A percentile compares a stretch with the other conserved stretches of the same genome.
Conservation (phyloP, 495 filamentous ascomycete species). For the Trypethelium eluteriae region DNA sequence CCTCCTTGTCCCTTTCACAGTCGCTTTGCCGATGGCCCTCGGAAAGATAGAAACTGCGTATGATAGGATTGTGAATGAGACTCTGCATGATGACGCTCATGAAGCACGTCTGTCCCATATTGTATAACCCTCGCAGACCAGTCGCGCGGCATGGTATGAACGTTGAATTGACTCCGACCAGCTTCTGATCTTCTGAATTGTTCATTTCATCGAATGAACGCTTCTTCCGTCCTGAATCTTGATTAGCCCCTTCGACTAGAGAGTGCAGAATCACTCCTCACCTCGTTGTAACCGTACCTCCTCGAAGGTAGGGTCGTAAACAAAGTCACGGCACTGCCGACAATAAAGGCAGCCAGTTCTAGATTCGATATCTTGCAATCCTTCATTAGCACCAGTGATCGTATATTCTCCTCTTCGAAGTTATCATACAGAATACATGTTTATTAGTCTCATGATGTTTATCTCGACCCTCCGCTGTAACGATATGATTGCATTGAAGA, state of each 20-base stretch:
- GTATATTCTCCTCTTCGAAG: not conserved
- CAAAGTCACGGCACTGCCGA: conserved; percentile 74
- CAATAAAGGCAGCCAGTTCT: conserved; percentile 69
- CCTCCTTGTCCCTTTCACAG: conserved; percentile 47
- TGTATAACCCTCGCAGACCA: conserved; percentile 80
- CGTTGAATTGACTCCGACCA: conserved; percentile 53
- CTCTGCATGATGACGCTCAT: conserved; percentile 85
- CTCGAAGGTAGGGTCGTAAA: conserved; percentile 81
- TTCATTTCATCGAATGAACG: conserved; percentile 55
- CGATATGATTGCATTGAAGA: conserved; percentile 54
- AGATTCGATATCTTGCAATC: conserved; percentile 67
- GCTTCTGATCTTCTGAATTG: conserved; percentile 49
- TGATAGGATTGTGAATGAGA: conserved; percentile 77
- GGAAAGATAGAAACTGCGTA: conserved; percentile 77
- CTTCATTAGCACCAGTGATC: conserved; percentile 19
- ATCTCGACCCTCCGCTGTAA: conserved; percentile 46
- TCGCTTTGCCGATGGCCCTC: conserved; percentile 69
- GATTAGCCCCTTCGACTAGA: not conserved
- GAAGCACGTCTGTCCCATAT: conserved; percentile 90
- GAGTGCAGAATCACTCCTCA: conserved; percentile 29
- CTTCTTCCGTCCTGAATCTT: conserved; percentile 35
- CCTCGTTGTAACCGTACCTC: conserved; percentile 53
- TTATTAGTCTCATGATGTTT: conserved; percentile 51
- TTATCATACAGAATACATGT: conserved; percentile 57
- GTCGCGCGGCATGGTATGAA: conserved; percentile 60